Evolutionary conservation across 768 basidiomycete species (phyloP), one percentile per base, ranked within the genome.

Genomic region (Termitomyces sp.): DNA sequence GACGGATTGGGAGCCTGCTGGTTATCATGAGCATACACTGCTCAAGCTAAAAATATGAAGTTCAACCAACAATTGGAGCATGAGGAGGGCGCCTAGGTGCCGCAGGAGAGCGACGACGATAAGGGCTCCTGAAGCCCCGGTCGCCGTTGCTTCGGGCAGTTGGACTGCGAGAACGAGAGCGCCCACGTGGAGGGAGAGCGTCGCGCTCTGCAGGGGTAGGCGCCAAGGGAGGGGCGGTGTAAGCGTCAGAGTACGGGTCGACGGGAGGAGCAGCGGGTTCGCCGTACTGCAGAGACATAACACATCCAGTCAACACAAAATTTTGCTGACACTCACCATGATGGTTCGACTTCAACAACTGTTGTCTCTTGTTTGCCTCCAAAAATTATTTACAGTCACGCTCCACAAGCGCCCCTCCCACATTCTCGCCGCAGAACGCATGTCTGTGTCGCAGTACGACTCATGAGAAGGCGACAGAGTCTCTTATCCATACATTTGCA

Each of bases 1-100:
- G 90, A 88, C 22, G 94, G 90, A 70, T 87, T 88, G 50, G 92
- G 92, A 64, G 88, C 89, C 90, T 92, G 81, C 77, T 79, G 71
- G 61, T 69, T 68, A 44, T 63, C 57, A 70, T 82, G 61, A 81
- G 75, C 56, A 70, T 57, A 61, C 56, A 34, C 1, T 53, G 16
- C 63, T 48, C 24, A 41, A 51, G 42, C 6, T 55, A 58, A 57
- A 52, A 65, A 57, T 34, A 31, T 22, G 26, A 39, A 33, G 58
- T 62, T 59, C 55, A 58, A 84, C 88, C 60, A 70, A 90, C 88
- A 73, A 87, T 78, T 24, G 88, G 87, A n/a, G 86, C 86, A 70
- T 90, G 84, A 4, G 84, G 71, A 2, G 89, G 82, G 2, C 86
- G 79, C 54, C 82, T 82, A 0, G 90, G 81, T 7, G 82, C 70